Base-by-base conservation (phyloP, 768 basidiomycete genomes). In the Tylopilus plumbeoviolaceoides region DNA sequence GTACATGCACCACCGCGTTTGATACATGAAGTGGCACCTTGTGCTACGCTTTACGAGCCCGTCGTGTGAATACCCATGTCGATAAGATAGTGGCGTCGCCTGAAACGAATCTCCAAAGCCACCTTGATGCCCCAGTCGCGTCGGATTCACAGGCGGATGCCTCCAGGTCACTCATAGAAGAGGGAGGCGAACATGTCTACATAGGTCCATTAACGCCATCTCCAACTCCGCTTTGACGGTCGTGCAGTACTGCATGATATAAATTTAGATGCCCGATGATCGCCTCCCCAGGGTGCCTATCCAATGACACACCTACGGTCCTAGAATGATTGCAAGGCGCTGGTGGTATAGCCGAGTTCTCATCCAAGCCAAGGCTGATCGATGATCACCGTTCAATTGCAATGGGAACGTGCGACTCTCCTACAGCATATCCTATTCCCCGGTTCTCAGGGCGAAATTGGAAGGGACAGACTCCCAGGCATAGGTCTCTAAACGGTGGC, bases 11-110 rank as follows among this genome's bases (percentile, higher is more conserved):
- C n/a, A 17, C 38, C 20, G 12, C 39, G 33, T 39, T 44, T 50
- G 43, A 66, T 62, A 48, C 58, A 66, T n/a, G n/a, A n/a, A n/a
- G n/a, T n/a, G 52, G 50, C 56, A 64, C 56, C 42, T 21, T 18
- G 14, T 17, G 6, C 12, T 30, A 39, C 36, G 7, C 40, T 44
- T 39, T 46, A 53, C 57, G 53, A 50, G 50, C 50, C 47, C 60
- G 27, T 44, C 62, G 66, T 65, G 63, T 50, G 65, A 65, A 65
- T 35, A 23, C 50, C 30, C n/a, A 12, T 53, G 45, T 51, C 53
- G 35, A 47, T 28, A 38, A 53, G 56, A 59, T 55, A 35, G 57
- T 59, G 53, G 63, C 62, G 51, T 25, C 36, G 3, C 33, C 50
- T 57, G 52, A 58, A 55, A 56, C 52, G 49, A 47, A 27, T 25